These are phyloP conservation scores for Fraxinus americana DNA, from an alignment of 257 asterid species.

Conservation along the genomic window DNA sequence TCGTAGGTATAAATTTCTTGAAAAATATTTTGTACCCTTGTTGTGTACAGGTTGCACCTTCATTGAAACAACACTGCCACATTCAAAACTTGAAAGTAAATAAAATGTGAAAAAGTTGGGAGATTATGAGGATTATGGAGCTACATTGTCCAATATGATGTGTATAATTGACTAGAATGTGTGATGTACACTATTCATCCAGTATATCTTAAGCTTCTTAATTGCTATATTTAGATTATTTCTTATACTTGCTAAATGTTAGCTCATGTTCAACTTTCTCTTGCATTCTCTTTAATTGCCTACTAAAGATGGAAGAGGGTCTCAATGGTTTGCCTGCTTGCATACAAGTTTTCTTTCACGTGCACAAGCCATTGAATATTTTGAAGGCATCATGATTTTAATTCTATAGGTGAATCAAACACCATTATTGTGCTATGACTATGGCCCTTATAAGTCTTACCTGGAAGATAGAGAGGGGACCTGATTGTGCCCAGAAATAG, in stretches of 20 bases:
- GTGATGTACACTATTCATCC: neutral
- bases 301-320: neutral
- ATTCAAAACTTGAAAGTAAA: neutral
- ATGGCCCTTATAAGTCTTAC: slow-evolving; percentile 99
- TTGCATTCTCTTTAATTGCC: neutral
- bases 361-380: slow-evolving; percentile 8
- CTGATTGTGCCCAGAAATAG: slow-evolving; percentile 90
- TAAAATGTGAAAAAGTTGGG: neutral
- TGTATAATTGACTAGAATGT: neutral
- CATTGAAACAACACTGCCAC: neutral
- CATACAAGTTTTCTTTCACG: neutral
- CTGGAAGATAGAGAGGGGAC: slow-evolving; percentile 90
- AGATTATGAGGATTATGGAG: neutral
- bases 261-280: slow-evolving; percentile 7
- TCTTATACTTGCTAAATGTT: neutral
- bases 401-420: slow-evolving; percentile 88
- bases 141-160: neutral
- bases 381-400: slow-evolving; percentile 7
- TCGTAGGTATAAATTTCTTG: neutral
- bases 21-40: neutral
- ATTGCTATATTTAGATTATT: neutral
- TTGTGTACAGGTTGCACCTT: neutral
- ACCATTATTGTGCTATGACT: slow-evolving; percentile 91
- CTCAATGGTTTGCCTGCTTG: neutral
- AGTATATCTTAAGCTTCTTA: neutral